phyloP scores from a whole-genome alignment of 441 rosid genomes.

The Populus tomentosa region DNA sequence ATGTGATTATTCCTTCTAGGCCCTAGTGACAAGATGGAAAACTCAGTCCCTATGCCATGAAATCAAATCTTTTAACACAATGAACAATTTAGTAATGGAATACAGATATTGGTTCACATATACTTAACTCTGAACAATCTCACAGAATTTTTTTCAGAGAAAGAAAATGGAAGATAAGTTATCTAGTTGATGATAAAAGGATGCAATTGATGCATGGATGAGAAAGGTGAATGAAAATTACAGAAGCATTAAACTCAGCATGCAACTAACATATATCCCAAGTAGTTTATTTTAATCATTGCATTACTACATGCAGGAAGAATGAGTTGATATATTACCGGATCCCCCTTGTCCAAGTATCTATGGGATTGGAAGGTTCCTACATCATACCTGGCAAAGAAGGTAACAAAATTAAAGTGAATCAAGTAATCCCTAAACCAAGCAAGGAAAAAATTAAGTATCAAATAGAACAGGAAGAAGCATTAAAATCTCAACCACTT shows the following conservation, averaged over 20 bases:
- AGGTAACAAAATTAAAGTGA: slow-evolving; percentile 1
- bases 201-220: neutral
- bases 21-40: neutral
- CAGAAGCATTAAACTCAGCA: neutral
- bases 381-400: slow-evolving; percentile 84
- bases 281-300: neutral
- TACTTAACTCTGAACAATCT: neutral
- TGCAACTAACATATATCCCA: neutral
- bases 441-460: neutral
- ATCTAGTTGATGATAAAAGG: neutral
- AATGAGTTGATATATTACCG: slow-evolving; percentile 43
- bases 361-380: slow-evolving; percentile 76
- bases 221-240: neutral
- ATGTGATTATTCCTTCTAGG: neutral
- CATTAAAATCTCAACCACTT: neutral
- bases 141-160: neutral
- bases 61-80: neutral
- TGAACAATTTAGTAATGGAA: neutral
- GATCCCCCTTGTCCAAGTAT: slow-evolving; percentile 76
- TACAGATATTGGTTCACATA: neutral
- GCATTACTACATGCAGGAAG: neutral
- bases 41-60: neutral
- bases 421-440: neutral
- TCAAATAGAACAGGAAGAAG: neutral
- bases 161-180: neutral